These are phyloP conservation scores for Capronia coronata DNA, from an alignment of 2,329 filamentous ascomycete genomes.

Conservation along the genomic window DNA sequence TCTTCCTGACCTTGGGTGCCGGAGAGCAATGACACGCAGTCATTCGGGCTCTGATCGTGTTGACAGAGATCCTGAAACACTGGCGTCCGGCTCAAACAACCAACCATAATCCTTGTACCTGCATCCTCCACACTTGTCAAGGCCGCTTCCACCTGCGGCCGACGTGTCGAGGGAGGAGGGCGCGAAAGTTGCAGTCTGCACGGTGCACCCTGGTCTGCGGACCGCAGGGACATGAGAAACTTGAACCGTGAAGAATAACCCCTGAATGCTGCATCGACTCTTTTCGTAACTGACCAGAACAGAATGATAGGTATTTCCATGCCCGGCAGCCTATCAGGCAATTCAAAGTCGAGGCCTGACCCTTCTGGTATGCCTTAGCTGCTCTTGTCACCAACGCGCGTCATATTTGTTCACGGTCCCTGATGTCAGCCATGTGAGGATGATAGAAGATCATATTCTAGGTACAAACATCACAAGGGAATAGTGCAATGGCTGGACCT, in stretches of 20 bases:
- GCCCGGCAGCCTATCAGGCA: conserved; percentile 3
- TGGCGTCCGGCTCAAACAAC: conserved; percentile 13
- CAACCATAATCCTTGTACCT: conserved; percentile 14
- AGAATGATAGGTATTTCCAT: not conserved
- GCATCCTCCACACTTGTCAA: conserved; percentile 1
- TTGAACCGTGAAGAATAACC: conserved; percentile 4
- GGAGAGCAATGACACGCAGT: not conserved
- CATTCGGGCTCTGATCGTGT: conserved; percentile 6
- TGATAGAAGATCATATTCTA: too few species aligned
- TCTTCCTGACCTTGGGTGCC: not conserved
- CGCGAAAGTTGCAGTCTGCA: not conserved
- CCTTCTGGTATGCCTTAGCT: conserved; percentile 4
- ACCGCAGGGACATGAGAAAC: conserved; percentile 12
- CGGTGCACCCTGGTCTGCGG: conserved; percentile 2
- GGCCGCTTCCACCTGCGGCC: not conserved
- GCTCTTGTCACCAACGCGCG: conserved; percentile 1
- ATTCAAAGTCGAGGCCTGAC: not conserved
- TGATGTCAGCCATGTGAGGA: too few species aligned
- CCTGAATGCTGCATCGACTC: conserved; percentile 16
- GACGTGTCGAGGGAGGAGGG: not conserved
- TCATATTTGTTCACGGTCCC: too few species aligned
- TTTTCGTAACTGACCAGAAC: conserved; percentile 1
- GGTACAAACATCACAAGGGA: too few species aligned
- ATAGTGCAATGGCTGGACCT: too few species aligned
- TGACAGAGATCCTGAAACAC: conserved; percentile 24